Conservation (phyloP, 1,139 yeast genomes). For the Saccharomyces uvarum region DNA sequence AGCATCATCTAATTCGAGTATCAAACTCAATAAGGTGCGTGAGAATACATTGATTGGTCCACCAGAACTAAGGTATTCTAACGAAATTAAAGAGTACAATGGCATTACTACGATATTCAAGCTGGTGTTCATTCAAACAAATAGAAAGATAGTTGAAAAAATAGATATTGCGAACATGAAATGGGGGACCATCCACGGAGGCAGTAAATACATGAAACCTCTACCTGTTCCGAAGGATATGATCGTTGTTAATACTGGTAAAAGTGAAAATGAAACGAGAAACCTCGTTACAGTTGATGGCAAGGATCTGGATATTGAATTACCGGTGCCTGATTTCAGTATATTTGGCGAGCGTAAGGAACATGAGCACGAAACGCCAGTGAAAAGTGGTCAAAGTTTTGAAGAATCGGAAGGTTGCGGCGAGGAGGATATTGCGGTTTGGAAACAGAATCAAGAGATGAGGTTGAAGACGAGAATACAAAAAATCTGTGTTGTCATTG, state of each 20-base stretch:
- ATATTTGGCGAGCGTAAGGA: not conserved
- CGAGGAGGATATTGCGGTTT: not conserved
- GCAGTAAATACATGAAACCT: not conserved
- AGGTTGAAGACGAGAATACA: slow-evolving; percentile 13
- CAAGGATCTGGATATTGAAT: not conserved
- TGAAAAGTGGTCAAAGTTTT: not conserved
- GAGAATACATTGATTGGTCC: not conserved
- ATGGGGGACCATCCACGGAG: slow-evolving; percentile 8
- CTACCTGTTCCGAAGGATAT: slow-evolving; percentile 1
- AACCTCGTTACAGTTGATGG: not conserved
- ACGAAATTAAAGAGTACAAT: not conserved
- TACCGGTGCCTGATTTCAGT: not conserved
- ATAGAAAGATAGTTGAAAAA: not conserved
- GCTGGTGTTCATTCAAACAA: slow-evolving; percentile 1
- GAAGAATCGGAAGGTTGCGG: not conserved
- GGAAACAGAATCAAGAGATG: slow-evolving; percentile 8
- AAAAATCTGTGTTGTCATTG: slow-evolving; percentile 12
- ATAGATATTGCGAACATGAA: slow-evolving; percentile 7
- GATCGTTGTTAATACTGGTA: not conserved
- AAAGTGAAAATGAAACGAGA: not conserved
- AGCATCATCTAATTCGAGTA: slow-evolving; percentile 1
- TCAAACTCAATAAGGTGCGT: slow-evolving; percentile 1
- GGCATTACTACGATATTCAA: slow-evolving; percentile 2
- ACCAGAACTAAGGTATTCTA: slow-evolving; percentile 6
- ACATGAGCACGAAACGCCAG: not conserved